Evolutionary conservation across 2,329 filamentous ascomycete genomes (phyloP).

Genomic region (Penicillium sp.): DNA sequence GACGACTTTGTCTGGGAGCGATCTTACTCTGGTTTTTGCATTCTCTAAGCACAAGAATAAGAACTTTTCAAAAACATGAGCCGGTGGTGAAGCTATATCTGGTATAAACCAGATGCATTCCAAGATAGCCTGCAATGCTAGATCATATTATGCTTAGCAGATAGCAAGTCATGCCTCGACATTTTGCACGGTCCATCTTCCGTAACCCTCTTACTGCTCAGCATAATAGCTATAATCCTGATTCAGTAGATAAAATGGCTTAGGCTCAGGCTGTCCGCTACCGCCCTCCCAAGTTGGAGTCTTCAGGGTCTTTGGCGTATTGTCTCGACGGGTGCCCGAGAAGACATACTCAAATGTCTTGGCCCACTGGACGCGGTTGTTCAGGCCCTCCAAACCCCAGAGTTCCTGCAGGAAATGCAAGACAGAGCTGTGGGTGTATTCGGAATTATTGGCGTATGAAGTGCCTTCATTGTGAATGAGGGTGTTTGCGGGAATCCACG

Average conservation of each 20-base stretch:
- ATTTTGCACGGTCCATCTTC: background rate
- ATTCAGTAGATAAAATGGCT: constrained; percentile 38
- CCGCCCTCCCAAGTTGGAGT: constrained; percentile 43
- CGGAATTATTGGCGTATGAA: constrained; percentile 41
- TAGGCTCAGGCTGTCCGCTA: constrained; percentile 38
- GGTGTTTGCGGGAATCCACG: constrained; percentile 37
- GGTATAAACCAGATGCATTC: background rate
- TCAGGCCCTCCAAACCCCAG: constrained; percentile 45
- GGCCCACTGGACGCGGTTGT: constrained; percentile 49
- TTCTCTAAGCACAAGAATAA: background rate
- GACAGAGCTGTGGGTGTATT: constrained; percentile 46
- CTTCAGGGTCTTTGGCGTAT: constrained; percentile 36
- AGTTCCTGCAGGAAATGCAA: constrained; percentile 48
- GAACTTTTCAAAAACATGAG: background rate
- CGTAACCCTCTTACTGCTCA: background rate
- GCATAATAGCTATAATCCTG: constrained; percentile 38
- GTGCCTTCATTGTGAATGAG: constrained; percentile 46
- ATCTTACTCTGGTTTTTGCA: background rate
- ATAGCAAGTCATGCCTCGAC: background rate
- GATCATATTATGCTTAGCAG: background rate
- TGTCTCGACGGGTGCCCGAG: constrained; percentile 22
- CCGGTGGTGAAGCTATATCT: background rate
- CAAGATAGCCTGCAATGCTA: background rate
- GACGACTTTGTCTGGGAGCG: background rate
- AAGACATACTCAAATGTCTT: constrained; percentile 48